Percentiles rank a stretch among this genome's conserved stretches.
These are phyloP conservation scores for Ceriops decandra DNA, from an alignment of 345 rosid genomes.

Conservation along the genomic window DNA sequence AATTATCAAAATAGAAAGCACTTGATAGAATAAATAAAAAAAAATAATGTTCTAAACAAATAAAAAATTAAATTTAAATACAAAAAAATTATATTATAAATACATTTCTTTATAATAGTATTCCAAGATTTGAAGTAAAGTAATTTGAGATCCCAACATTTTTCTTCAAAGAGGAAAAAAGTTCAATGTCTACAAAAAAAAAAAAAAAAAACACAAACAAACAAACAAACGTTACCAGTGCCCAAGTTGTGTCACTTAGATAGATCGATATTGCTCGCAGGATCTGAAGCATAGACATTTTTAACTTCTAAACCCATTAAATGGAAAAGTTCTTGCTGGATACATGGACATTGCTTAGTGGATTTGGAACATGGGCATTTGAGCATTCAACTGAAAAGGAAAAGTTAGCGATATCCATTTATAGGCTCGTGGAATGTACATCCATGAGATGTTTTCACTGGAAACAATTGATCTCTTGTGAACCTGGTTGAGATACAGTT, in stretches of 20 bases:
- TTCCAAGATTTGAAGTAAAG: slow-evolving; percentile 44
- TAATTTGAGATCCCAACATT: slow-evolving; percentile 4
- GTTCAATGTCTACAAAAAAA: not conserved
- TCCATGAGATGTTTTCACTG: not conserved
- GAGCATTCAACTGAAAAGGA: not conserved
- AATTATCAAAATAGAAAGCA: too few relatives aligned
- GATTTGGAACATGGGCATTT: not conserved
- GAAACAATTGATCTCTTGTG: slow-evolving; percentile 16
- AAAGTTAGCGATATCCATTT: not conserved
- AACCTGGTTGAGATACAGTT: slow-evolving; percentile 7
- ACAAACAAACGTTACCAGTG: too few relatives aligned
- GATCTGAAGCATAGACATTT: not conserved
- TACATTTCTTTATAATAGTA: slow-evolving; percentile 62
- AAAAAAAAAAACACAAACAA: too few relatives aligned
- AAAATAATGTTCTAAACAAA: too few relatives aligned
- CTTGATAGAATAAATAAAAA: too few relatives aligned
- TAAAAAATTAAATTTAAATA: too few relatives aligned
- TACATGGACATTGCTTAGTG: not conserved
- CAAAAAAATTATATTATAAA: slow-evolving; percentile 52
- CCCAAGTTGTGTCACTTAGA: not conserved
- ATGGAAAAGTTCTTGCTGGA: too few relatives aligned
- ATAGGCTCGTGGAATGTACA: not conserved
- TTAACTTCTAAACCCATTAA: too few relatives aligned
- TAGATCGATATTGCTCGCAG: slow-evolving; percentile 1
- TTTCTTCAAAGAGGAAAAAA: not conserved